These are phyloP conservation scores for Cyclotella cryptica DNA, from an alignment of 108 stramenopile species.

Conservation along the genomic window DNA sequence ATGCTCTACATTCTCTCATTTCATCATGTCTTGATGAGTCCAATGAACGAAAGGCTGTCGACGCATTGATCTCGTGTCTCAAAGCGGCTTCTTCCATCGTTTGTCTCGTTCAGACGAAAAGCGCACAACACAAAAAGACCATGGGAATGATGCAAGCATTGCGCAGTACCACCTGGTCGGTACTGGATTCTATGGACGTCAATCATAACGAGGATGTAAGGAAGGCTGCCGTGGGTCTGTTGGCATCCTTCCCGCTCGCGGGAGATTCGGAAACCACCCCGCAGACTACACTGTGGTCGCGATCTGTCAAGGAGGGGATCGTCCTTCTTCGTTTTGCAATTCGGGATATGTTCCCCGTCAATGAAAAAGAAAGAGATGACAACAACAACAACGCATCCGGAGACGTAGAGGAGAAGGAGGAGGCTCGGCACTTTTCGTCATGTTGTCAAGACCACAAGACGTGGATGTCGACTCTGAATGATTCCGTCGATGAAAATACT, in stretches of 20 bases:
- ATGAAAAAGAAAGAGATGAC: background rate
- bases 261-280: conserved; percentile 28
- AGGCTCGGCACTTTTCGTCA: no score
- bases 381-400: background rate
- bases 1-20: background rate
- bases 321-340: conserved; percentile 37
- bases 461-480: conserved; percentile 25
- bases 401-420: no score
- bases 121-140: background rate
- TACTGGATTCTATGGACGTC: background rate
- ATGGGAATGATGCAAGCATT: background rate
- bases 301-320: conserved; percentile 22
- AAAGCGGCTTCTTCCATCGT: background rate
- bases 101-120: background rate
- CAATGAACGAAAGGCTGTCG: background rate
- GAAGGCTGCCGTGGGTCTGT: conserved; percentile 29
- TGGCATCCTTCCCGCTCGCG: conserved; percentile 33
- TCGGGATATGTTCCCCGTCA: conserved; percentile 39
- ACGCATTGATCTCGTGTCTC: background rate
- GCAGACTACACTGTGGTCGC: conserved; percentile 29
- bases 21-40: background rate
- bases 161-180: background rate
- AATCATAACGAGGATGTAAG: conserved; percentile 9
- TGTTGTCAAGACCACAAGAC: conserved; percentile 25
- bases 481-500: conserved; percentile 22